These are phyloP conservation scores for Puccinia horiana DNA, from an alignment of 1,284 basidiomycete species.

Conservation along the genomic window DNA sequence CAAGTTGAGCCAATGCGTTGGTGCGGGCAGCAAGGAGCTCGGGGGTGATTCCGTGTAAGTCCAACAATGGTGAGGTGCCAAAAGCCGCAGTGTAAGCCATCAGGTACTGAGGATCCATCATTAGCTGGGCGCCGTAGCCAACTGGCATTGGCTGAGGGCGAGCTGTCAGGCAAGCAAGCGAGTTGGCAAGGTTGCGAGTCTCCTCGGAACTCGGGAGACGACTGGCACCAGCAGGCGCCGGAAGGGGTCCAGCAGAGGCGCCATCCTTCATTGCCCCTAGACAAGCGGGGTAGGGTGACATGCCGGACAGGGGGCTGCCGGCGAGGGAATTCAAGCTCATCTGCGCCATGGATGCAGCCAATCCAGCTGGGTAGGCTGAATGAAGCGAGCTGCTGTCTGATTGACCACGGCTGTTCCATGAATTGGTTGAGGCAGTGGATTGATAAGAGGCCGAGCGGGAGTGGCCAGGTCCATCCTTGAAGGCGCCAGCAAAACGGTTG, in stretches of 20 bases:
- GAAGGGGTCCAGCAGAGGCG: background rate
- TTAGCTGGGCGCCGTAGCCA: background rate
- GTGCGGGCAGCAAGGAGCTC: conserved; percentile 9
- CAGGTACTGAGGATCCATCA: conserved; percentile 21
- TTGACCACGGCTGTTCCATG: background rate
- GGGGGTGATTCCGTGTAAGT: conserved; percentile 12
- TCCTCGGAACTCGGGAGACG: background rate
- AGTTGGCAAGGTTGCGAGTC: background rate
- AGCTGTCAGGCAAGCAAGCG: background rate
- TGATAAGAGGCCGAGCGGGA: conserved; percentile 28
- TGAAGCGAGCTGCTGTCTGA: background rate
- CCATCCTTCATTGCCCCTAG: background rate
- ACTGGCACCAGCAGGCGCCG: background rate
- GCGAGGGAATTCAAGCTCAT: conserved; percentile 10
- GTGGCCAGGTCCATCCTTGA: background rate
- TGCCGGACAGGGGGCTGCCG: background rate
- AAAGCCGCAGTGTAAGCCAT: conserved; percentile 26
- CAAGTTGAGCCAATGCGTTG: conserved; percentile 14
- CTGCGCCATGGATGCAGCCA: conserved; percentile 19
- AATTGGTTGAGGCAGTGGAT: conserved; percentile 23
- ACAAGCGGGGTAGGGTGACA: background rate
- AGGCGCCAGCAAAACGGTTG: background rate
- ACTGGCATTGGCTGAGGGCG: background rate
- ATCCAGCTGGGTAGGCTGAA: background rate
- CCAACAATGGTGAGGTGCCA: background rate